A percentile compares a stretch with the other conserved stretches of the same genome.
phyloP scores from a whole-genome alignment of 2,329 filamentous ascomycete species.

The Xenosphaeropsis pyriputrescens region DNA sequence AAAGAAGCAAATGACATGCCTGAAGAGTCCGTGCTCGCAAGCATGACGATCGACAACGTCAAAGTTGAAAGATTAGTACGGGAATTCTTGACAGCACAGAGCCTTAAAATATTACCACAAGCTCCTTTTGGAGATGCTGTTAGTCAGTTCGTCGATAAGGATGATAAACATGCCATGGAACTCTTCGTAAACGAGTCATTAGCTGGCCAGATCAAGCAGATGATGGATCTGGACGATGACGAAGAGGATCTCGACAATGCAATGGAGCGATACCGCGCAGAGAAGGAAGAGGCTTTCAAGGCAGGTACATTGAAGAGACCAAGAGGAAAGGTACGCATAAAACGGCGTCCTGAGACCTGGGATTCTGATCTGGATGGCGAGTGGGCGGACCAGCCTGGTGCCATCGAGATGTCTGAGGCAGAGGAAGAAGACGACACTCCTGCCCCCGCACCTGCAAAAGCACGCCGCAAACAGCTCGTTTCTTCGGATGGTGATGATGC shows the following conservation, averaged over 20 bases:
- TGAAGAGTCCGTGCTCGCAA: slow-evolving; percentile 46
- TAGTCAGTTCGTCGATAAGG: slow-evolving; percentile 83
- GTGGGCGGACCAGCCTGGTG: slow-evolving; percentile 70
- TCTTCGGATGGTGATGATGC: slow-evolving; percentile 35
- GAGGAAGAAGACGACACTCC: slow-evolving; percentile 26
- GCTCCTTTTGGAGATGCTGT: slow-evolving; percentile 90
- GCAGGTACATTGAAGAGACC: slow-evolving; percentile 41
- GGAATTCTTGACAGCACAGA: slow-evolving; percentile 77
- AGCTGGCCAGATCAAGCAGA: slow-evolving; percentile 52
- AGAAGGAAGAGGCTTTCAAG: slow-evolving; percentile 55
- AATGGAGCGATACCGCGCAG: slow-evolving; percentile 58
- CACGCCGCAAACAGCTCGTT: slow-evolving; percentile 13
- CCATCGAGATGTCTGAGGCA: slow-evolving; percentile 35
- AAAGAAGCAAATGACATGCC: slow-evolving; percentile 39
- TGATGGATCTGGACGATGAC: slow-evolving; percentile 52
- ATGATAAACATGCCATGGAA: slow-evolving; percentile 87
- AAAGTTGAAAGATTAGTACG: slow-evolving; percentile 81
- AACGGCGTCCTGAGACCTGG: slow-evolving; percentile 68
- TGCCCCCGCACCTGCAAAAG: slow-evolving; percentile 19
- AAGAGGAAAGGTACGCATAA: slow-evolving; percentile 40
- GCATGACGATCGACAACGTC: slow-evolving; percentile 55
- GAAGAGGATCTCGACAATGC: slow-evolving; percentile 56
- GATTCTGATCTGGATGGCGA: slow-evolving; percentile 78
- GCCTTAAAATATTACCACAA: slow-evolving; percentile 82
- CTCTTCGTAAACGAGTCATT: slow-evolving; percentile 62